Conservation (phyloP, 352 stramenopile genomes). For the Phytophthora pinifolia region DNA sequence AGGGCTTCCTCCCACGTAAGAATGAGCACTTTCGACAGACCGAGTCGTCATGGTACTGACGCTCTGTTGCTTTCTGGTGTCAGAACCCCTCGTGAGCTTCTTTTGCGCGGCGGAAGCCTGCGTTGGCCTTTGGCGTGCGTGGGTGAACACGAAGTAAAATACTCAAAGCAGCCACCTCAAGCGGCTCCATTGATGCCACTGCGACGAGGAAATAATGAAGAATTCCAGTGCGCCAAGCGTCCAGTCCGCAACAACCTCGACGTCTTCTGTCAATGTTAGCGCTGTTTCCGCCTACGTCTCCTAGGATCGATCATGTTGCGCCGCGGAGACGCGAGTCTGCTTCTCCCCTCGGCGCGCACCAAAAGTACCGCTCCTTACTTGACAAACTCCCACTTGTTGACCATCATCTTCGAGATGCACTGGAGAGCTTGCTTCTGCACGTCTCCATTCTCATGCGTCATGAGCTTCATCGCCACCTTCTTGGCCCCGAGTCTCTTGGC, state of each 20-base stretch:
- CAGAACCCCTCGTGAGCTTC: slow-evolving; percentile 72
- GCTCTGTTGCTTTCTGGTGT: background rate
- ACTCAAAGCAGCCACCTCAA: slow-evolving; percentile 10
- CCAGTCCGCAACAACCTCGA: slow-evolving; percentile 6
- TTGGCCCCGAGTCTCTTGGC: slow-evolving; percentile 96
- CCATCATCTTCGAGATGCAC: slow-evolving; percentile 99
- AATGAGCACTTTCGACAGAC: background rate
- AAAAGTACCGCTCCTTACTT: slow-evolving; percentile 48
- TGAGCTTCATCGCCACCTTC: slow-evolving; percentile 96
- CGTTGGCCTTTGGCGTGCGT: slow-evolving; percentile 74
- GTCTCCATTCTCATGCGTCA: slow-evolving; percentile 95
- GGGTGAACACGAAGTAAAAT: slow-evolving; percentile 48
- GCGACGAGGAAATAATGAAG: background rate
- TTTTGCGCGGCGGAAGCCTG: slow-evolving; percentile 69
- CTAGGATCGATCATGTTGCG: slow-evolving; percentile 5
- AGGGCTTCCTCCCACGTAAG: slow-evolving; percentile 63
- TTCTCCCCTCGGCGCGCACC: background rate
- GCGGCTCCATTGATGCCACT: background rate
- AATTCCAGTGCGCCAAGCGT: slow-evolving; percentile 6
- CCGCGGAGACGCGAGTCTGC: background rate
- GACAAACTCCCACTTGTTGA: slow-evolving; percentile 98
- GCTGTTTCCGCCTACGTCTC: slow-evolving; percentile 11
- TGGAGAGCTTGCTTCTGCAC: slow-evolving; percentile 98
- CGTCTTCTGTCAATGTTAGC: slow-evolving; percentile 17
- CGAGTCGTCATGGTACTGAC: background rate